Evolutionary conservation across 1,284 basidiomycete genomes (phyloP), one percentile per base, ranked within the genome.

Genomic region (Ganoderma sinense): DNA sequence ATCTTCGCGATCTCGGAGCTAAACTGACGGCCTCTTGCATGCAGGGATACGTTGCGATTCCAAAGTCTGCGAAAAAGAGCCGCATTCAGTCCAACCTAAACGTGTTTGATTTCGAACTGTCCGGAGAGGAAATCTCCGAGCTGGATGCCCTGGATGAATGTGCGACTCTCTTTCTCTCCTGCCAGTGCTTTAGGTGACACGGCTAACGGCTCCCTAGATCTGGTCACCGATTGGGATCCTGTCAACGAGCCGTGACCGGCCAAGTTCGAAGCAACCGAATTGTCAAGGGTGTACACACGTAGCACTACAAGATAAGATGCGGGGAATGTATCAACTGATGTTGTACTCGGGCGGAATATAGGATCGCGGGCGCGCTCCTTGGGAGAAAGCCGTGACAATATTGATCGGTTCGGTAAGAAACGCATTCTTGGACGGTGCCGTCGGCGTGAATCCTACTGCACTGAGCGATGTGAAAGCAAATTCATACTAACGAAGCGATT

Each of bases 131-230:
- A 68, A 82, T 93, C 64, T 68, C 69, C 1, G 77, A 79, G 33
- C 78, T 92, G n/a, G 86, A 90, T 73, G 76, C 72, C 5, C 78
- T 91, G n/a, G 86, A 92, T 75, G 85, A 89, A 83, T 83, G 89
- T 84, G 45, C 56, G 51, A 62, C 31, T 31, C 23, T n/a, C 2
- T 63, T 36, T 31, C 23, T n/a, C 2, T 40, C 53, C 20, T 31
- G 18, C 11, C 36, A 39, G 36, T 39, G 36, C 36, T 39, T n/a
- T 10, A 20, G 39, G 36, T 68, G 53, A 65, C 29, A 36, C n/a
- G 45, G 2, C 40, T 62, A 8, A 45, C 59, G 5, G 39, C 6
- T n/a, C 33, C 16, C n/a, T 58, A 87, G 85, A 80, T 29, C 78
- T 87, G 29, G 80, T 86, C 10, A 87, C 85, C 29, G 86, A 87